These are phyloP conservation scores for Mycena capillaripes DNA, from an alignment of 768 basidiomycete species.

Conservation along the genomic window DNA sequence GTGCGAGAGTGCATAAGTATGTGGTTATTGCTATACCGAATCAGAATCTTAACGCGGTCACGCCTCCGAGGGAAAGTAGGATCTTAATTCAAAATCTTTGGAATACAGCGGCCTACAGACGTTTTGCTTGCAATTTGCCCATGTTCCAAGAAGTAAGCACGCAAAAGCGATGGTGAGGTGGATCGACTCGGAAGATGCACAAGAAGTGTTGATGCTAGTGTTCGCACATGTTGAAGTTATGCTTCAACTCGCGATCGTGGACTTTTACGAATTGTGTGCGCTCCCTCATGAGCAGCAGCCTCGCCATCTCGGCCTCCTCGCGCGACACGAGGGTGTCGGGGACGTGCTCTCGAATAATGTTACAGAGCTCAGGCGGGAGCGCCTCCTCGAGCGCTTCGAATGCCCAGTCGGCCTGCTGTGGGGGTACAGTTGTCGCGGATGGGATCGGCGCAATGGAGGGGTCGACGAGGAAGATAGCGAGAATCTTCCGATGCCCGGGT, in stretches of 20 bases:
- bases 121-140: too few species aligned
- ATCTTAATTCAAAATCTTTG: too few species aligned
- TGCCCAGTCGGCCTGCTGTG: slow-evolving; percentile 49
- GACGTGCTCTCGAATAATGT: not conserved
- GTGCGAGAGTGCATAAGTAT: too few species aligned
- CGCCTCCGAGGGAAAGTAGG: too few species aligned
- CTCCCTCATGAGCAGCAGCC: slow-evolving; percentile 36
- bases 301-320: slow-evolving; percentile 17
- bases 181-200: too few species aligned
- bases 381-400: slow-evolving; percentile 31
- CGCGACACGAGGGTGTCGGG: not conserved
- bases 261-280: slow-evolving; percentile 12
- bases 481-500: slow-evolving; percentile 55
- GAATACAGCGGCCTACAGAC: too few species aligned
- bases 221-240: slow-evolving; percentile 33
- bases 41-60: too few species aligned
- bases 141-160: too few species aligned
- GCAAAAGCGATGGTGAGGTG: too few species aligned
- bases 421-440: slow-evolving; percentile 45
- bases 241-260: not conserved
- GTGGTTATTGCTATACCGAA: too few species aligned
- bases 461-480: slow-evolving; percentile 55
- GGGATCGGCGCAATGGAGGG: slow-evolving; percentile 48
- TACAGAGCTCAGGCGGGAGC: slow-evolving; percentile 20
- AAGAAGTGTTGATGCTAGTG: too few species aligned